Conservation (phyloP, 2,329 filamentous ascomycete species). For the Coleophoma eucalyptorum region DNA sequence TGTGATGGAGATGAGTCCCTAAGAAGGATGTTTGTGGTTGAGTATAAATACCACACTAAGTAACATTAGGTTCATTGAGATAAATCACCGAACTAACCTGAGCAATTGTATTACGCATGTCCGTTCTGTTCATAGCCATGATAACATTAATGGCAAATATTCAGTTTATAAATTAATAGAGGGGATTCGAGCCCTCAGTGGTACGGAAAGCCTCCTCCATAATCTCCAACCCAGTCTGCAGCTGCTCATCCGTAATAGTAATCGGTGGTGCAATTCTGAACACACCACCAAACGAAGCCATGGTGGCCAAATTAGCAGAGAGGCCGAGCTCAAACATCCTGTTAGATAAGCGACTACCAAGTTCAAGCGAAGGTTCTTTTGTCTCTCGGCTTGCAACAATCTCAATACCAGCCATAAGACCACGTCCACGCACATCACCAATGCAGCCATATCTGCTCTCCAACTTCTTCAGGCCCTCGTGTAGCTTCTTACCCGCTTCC, state of each 20-base stretch:
- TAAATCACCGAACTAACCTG: no score
- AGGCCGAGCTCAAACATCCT: slow-evolving; percentile 47
- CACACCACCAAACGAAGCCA: slow-evolving; percentile 50
- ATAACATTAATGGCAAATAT: no score
- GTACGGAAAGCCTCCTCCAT: slow-evolving; percentile 51
- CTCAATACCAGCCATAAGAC: slow-evolving; percentile 55
- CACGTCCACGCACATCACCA: slow-evolving; percentile 56
- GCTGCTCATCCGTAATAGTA: slow-evolving; percentile 46
- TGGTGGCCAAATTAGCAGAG: slow-evolving; percentile 52
- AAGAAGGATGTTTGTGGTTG: no score
- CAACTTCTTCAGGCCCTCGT: slow-evolving; percentile 34
- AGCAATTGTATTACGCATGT: no score
- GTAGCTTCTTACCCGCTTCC: slow-evolving; percentile 43
- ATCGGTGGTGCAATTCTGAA: slow-evolving; percentile 60
- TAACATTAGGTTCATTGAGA: no score
- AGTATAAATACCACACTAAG: no score
- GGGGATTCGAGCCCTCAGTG: slow-evolving; percentile 18
- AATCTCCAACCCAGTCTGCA: slow-evolving; percentile 47
- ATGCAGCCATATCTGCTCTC: slow-evolving; percentile 54
- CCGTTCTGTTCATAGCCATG: no score
- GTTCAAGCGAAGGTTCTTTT: slow-evolving; percentile 41
- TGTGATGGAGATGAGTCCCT: no score
- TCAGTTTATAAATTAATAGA: no score
- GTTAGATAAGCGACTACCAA: slow-evolving; percentile 43
- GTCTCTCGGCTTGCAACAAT: slow-evolving; percentile 47